Percentiles rank a stretch among this genome's conserved stretches.
Conservation (phyloP, 2,329 filamentous ascomycete genomes). For the Xylaria digitata region DNA sequence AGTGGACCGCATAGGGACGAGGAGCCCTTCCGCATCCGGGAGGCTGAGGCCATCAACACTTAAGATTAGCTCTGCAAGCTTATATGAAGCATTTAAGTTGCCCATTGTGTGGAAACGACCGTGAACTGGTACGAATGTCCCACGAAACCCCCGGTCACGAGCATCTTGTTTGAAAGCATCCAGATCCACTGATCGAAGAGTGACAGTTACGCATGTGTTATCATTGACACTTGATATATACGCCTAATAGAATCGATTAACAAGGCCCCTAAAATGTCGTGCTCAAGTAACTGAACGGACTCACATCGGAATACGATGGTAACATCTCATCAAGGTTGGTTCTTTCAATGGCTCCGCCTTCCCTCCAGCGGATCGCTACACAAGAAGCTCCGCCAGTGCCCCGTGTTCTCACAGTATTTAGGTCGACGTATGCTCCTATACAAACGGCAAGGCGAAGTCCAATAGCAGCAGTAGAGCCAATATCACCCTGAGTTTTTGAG, state of each 20-base stretch:
- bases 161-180: constrained; percentile 13
- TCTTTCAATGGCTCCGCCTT: not conserved
- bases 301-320: constrained; percentile 19
- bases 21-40: not conserved
- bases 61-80: constrained; percentile 9
- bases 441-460: constrained; percentile 37
- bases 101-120: constrained; percentile 34
- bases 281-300: not conserved
- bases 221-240: constrained; percentile 32
- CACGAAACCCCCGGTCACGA: constrained; percentile 13
- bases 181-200: constrained; percentile 13
- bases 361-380: constrained; percentile 33
- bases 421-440: constrained; percentile 33
- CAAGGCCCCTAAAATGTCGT: not conserved
- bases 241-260: constrained; percentile 13
- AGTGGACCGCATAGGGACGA: constrained; percentile 21
- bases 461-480: constrained; percentile 30
- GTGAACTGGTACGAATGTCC: constrained; percentile 23
- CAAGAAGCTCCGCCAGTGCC: not conserved
- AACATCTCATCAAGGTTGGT: constrained; percentile 8
- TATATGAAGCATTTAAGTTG: constrained; percentile 9
- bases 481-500: constrained; percentile 25
- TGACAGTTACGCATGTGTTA: constrained; percentile 32
- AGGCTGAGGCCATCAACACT: not conserved
- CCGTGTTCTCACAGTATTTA: constrained; percentile 15